These are phyloP conservation scores for Naumovozyma castellii DNA, from an alignment of 805 yeast species.

Conservation along the genomic window DNA sequence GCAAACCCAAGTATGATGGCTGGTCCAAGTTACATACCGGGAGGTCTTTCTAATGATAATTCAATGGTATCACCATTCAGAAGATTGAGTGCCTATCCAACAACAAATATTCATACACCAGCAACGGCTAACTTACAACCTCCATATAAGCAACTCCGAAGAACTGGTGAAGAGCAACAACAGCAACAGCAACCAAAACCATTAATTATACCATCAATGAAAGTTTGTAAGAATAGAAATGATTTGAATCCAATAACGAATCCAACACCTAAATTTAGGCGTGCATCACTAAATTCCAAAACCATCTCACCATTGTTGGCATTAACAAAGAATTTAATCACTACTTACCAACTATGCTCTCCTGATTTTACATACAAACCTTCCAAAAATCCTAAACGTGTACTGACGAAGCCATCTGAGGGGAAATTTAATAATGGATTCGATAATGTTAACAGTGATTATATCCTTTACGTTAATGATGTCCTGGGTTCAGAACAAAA, in stretches of 20 bases:
- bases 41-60: background rate
- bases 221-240: constrained; percentile 32
- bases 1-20: too few species aligned
- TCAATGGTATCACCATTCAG: constrained; percentile 19
- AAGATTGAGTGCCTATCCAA: constrained; percentile 24
- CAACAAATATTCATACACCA: constrained; percentile 5
- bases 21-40: constrained; percentile 1
- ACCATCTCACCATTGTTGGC: constrained; percentile 76
- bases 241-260: constrained; percentile 57
- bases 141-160: constrained; percentile 26
- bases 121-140: constrained; percentile 21
- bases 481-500: constrained; percentile 64
- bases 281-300: constrained; percentile 55
- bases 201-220: constrained; percentile 40
- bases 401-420: constrained; percentile 84
- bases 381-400: constrained; percentile 82
- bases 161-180: constrained; percentile 15
- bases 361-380: constrained; percentile 76
- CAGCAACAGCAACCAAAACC: constrained; percentile 5
- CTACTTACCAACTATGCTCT: constrained; percentile 78
- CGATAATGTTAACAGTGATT: constrained; percentile 85
- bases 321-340: constrained; percentile 63
- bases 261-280: constrained; percentile 56
- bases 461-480: constrained; percentile 89
- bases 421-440: constrained; percentile 70